Evolutionary conservation across 768 basidiomycete species (phyloP), one percentile per base, ranked within the genome.

Genomic region (Harrya chromipes): DNA sequence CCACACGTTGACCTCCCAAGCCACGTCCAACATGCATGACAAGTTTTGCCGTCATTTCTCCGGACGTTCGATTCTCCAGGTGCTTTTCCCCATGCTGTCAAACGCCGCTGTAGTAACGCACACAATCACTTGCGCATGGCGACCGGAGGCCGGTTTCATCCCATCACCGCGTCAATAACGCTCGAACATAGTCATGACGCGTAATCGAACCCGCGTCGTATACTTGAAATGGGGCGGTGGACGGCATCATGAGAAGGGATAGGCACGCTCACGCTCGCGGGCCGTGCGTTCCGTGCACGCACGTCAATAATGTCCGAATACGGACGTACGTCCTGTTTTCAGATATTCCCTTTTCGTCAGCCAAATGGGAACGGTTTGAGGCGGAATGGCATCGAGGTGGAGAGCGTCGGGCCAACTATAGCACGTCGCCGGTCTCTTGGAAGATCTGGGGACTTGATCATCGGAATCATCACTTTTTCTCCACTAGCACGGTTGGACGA

Each of bases 61-160:
- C 43, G 16, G 43, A 21, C 3, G 20, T 31, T 14, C 37, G 23
- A 20, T 21, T 5, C 31, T 23, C 12, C 29, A 29, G 29, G 11
- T 29, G 29, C 26, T 29, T 14, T 16, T 40, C n/a, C 46, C 10
- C 33, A 16, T 14, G 14, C 38, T 34, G 19, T 40, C 41, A 47
- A 46, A 23, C 36, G n/a, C 55, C 56, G 40, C 56, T 13, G 4
- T 33, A 43, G 36, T 21, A 2, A 16, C 55, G 9, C 12, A 12
- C 27, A 1, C 9, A 16, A 16, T 19, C 12, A 1, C 26, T 26
- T 26, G 8, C 26, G 1, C 42, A 23, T 57, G 50, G 38, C 46
- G n/a, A 53, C 56, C 49, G 43, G 55, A 48, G 40, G 43, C 31
- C 43, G 31, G 17, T 29, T 24, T 14, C 21, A 40, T 20, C n/a